Conservation (phyloP, 2,329 filamentous ascomycete species). For the Cladorrhinum sp. region DNA sequence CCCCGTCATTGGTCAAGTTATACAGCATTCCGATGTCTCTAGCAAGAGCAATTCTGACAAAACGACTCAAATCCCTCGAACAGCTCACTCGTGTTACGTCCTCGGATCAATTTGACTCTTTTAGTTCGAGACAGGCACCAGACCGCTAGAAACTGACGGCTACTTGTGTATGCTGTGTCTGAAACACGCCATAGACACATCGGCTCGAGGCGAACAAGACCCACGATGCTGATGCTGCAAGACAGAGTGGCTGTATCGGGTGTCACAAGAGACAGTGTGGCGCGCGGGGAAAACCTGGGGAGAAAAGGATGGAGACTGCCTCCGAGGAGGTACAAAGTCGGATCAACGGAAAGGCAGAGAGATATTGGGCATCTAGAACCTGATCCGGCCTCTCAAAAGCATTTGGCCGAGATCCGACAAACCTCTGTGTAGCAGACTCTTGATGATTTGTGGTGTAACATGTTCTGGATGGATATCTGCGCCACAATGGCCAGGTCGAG, state of each 20-base stretch:
- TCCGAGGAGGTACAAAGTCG: background rate
- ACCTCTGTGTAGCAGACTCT: background rate
- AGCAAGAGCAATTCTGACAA: background rate
- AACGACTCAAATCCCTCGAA: background rate
- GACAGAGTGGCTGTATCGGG: background rate
- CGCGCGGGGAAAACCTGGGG: background rate
- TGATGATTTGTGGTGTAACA: background rate
- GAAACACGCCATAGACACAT: background rate
- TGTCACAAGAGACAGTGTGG: background rate
- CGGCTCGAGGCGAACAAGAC: background rate
- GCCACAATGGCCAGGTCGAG: background rate
- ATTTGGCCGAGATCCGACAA: background rate
- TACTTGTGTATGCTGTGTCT: background rate
- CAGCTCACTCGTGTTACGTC: background rate
- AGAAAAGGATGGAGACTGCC: background rate
- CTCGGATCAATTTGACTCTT: background rate
- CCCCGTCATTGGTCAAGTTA: background rate
- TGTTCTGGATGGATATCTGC: background rate
- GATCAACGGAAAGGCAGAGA: background rate
- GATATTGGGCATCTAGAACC: background rate
- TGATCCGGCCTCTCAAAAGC: background rate
- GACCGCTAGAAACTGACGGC: background rate
- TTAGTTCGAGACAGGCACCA: background rate
- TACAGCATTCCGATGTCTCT: background rate
- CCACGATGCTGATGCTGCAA: background rate